Base-by-base conservation (phyloP, 169 alveolate species). In the Plasmodium berghei region DNA sequence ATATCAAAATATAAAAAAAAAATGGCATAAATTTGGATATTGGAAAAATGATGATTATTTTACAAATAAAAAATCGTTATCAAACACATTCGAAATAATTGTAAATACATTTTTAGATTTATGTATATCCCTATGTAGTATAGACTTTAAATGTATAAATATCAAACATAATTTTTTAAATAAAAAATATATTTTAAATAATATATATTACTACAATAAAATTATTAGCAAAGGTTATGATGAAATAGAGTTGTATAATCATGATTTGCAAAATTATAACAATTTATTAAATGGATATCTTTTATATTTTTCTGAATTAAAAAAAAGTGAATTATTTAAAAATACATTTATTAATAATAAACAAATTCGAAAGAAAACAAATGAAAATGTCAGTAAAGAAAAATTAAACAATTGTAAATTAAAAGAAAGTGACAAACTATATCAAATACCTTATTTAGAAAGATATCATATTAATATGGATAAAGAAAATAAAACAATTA, bases 111-210 rank as follows among this genome's bases (percentile, higher is more conserved):
- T 77, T 34, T 69, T 77, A 5, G 89, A 77, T n/a, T 9, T 77
- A 45, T 77, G 89, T 69, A 77, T 77, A 48, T 77, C 89, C 14
- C 5, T 77, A n/a, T 77, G 89, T 52, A 77, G 77, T 52, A 70
- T 64, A 5, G 54, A 77, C 45, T 77, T 77, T 45, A 63, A 77
- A 18, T 64, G 18, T 62, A 20, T 77, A 22, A 26, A 34, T 64
- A 42, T n/a, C 14, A 77, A 52, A 26, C 54, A 42, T 55, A 63
- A 64, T 24, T 18, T 42, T 28, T 45, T 62, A 40, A 77, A 77
- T 46, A 45, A 64, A 28, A 9, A 14, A 0, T 77, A 74, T 14
- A n/a, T 77, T 63, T 63, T 62, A 42, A 28, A 77, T n/a, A 14
- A 12, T 14, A 77, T 77, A 9, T 63, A 48, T 26, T 63, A 14